phyloP scores from a whole-genome alignment of 2,329 filamentous ascomycete species.

The Magnaporthales sp. region DNA sequence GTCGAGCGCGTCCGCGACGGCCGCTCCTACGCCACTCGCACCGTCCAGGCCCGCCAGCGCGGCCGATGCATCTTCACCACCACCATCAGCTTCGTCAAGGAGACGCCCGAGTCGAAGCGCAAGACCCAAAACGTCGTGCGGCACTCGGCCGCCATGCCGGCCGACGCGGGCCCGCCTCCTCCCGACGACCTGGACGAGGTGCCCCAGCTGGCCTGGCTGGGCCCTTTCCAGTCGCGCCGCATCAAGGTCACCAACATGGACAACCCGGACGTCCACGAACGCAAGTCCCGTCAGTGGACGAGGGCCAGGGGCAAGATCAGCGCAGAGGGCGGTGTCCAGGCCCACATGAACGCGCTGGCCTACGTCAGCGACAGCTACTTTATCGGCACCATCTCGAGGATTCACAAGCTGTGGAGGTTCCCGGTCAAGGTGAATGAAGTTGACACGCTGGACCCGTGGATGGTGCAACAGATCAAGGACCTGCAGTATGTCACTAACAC shows the following conservation, averaged over 20 bases:
- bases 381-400: conserved; percentile 76
- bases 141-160: conserved; percentile 57
- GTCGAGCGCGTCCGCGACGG: conserved; percentile 91
- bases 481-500: conserved; percentile 18
- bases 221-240: conserved; percentile 37
- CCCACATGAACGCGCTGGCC: conserved; percentile 79
- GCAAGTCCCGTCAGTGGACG: conserved; percentile 66
- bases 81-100: conserved; percentile 75
- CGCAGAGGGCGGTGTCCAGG: conserved; percentile 61
- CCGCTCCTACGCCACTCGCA: conserved; percentile 80
- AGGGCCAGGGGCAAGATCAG: conserved; percentile 68
- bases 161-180: conserved; percentile 22
- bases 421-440: conserved; percentile 43
- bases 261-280: conserved; percentile 50
- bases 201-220: conserved; percentile 12
- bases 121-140: conserved; percentile 35
- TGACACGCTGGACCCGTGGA: conserved; percentile 30
- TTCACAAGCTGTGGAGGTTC: conserved; percentile 74
- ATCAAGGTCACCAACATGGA: conserved; percentile 28
- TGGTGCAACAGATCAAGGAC: conserved; percentile 25
- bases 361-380: conserved; percentile 94
- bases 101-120: not conserved
- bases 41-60: conserved; percentile 87
- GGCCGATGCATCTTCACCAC: conserved; percentile 92
- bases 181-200: not conserved